Evolutionary conservation across 345 rosid genomes (phyloP).

Genomic region (Lumnitzera racemosa): DNA sequence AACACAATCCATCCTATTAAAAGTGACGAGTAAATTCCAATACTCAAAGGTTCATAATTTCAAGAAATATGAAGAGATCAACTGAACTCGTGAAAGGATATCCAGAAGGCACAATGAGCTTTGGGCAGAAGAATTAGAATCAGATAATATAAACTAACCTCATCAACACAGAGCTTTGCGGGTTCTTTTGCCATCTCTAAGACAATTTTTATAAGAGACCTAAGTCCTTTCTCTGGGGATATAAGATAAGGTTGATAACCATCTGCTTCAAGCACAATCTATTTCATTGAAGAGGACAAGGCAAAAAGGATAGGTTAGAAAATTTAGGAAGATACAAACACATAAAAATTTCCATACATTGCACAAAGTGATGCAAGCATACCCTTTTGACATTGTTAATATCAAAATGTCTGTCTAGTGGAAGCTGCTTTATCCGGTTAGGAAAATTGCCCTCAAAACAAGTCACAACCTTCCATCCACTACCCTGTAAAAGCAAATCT

Average conservation of each 20-base stretch:
- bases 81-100: too few species aligned
- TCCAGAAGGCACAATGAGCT: too few species aligned
- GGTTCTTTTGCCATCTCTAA: slow-evolving; percentile 98
- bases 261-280: slow-evolving; percentile 97
- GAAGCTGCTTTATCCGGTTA: slow-evolving; percentile 89
- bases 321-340: slow-evolving; percentile 3
- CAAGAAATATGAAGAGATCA: too few species aligned
- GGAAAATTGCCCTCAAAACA: slow-evolving; percentile 98
- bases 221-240: slow-evolving; percentile 97
- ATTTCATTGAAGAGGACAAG: slow-evolving; percentile 13
- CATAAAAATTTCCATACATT: neutral
- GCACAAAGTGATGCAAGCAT: slow-evolving; percentile 15
- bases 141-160: slow-evolving; percentile 38
- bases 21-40: neutral
- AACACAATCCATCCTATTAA: too few species aligned
- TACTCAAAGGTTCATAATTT: too few species aligned
- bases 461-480: slow-evolving; percentile 98
- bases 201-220: slow-evolving; percentile 93
- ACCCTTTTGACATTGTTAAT: slow-evolving; percentile 92
- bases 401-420: slow-evolving; percentile 94
- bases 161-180: slow-evolving; percentile 88
- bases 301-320: slow-evolving; percentile 8
- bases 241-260: slow-evolving; percentile 99
- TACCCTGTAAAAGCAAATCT: slow-evolving; percentile 53
- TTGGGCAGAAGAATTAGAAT: too few species aligned